These are phyloP conservation scores for Pleurotus salmoneostramineus DNA, from an alignment of 768 basidiomycete genomes.

Conservation along the genomic window DNA sequence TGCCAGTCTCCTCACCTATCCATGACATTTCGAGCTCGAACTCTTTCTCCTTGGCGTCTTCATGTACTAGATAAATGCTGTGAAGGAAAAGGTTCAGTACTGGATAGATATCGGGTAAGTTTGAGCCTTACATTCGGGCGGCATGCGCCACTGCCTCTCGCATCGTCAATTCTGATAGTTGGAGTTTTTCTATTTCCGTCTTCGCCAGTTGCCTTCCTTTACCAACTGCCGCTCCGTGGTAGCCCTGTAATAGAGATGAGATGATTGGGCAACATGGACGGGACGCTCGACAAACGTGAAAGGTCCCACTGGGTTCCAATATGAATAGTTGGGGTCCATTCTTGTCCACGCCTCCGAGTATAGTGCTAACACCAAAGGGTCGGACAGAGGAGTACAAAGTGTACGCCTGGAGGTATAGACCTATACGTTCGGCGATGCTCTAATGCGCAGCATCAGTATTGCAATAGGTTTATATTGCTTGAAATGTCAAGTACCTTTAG, in stretches of 20 bases:
- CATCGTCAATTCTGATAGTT: constrained; percentile 72
- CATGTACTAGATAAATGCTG: constrained; percentile 96
- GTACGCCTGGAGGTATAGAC: constrained; percentile 90
- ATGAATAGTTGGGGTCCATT: constrained; percentile 83
- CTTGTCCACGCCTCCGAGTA: constrained; percentile 87
- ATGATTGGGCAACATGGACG: not conserved
- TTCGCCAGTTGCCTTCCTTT: constrained; percentile 98
- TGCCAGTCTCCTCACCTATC: constrained; percentile 84
- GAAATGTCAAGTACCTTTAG: constrained; percentile 55
- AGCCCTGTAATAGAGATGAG: constrained; percentile 54
- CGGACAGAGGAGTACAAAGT: constrained; percentile 98
- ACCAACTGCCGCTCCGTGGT: constrained; percentile 94
- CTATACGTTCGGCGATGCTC: constrained; percentile 66
- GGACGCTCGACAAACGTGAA: constrained; percentile 54
- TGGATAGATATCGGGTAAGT: not conserved
- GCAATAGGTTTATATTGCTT: not conserved
- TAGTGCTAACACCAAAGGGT: constrained; percentile 93
- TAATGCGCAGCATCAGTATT: constrained; percentile 10
- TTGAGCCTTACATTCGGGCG: constrained; percentile 78
- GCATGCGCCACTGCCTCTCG: constrained; percentile 90
- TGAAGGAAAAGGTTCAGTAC: constrained; percentile 6
- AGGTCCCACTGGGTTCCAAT: constrained; percentile 93
- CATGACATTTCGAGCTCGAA: constrained; percentile 98
- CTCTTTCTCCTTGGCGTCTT: constrained; percentile 96
- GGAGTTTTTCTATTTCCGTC: constrained; percentile 96